Base-by-base conservation (phyloP, 768 basidiomycete species). In the Psilocybe cubensis region DNA sequence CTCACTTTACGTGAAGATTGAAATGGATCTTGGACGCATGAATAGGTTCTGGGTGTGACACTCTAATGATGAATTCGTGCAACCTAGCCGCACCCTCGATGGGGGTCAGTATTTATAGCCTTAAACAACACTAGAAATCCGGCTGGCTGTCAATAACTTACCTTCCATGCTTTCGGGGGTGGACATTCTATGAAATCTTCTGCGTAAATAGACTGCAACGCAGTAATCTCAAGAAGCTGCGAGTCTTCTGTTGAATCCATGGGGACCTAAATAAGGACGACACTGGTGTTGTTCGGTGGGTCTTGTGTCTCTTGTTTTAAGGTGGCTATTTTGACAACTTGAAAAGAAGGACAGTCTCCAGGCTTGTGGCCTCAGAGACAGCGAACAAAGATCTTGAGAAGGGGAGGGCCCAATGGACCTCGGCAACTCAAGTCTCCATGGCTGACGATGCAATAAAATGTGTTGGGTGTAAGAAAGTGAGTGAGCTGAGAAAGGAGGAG, bases 101-200 rank as follows among this genome's bases (percentile, higher is more conserved):
- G 17, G 4, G 33, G 40, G 10, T 54, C 62, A 58, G 61, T 45
- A 53, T 48, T 31, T 29, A 25, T 41, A 28, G 24, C 18, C 24
- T 18, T n/a, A 29, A 17, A 21, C 3, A 50, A 10, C 6, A 25
- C 31, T 53, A 25, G 35, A 29, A 29, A 18, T 3, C n/a, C 17
- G 28, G n/a, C 11, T 12, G 8, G 35, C 24, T 3, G 8, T 14
- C 28, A 54, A 31, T 45, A 8, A 70, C 73, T 10, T 35, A 90
- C 91, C 82, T 92, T 93, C 92, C 92, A 94, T 49, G 83, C 92
- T 66, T 84, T 91, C 28, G 88, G 87, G 14, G 90, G 86, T 20
- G 87, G 87, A 53, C 81, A 82, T 65, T 89, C 83, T 23, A 85
- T 79, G 66, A 91, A 93, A 66, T 93, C 86, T 59, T 88, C 83